Conservation (phyloP, 2,329 filamentous ascomycete genomes). For the Blastomyces silverae region DNA sequence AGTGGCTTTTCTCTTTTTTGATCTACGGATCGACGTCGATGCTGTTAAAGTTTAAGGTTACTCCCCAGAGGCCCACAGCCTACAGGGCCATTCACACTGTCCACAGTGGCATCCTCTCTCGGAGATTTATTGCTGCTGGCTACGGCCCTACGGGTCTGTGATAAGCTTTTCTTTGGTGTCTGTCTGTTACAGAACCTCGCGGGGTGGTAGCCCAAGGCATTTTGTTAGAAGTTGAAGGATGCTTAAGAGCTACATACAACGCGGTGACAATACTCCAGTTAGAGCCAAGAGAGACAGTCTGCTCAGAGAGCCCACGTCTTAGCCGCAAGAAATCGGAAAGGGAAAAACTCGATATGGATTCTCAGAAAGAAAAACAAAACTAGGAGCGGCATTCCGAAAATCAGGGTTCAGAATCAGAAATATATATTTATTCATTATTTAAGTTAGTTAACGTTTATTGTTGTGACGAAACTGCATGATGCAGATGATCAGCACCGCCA, state of each 20-base stretch:
- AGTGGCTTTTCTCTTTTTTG: neutral
- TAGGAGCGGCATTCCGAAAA: neutral
- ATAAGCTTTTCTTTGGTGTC: neutral
- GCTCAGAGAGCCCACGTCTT: neutral
- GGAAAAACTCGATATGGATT: neutral
- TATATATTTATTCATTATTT: neutral
- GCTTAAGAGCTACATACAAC: neutral
- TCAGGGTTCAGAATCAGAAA: neutral
- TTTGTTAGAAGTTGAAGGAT: neutral
- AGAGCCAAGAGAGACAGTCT: neutral
- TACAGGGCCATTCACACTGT: no score
- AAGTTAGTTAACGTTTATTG: neutral
- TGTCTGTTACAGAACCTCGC: neutral
- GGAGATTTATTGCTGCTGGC: neutral
- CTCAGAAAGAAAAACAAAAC: neutral
- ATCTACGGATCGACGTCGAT: slow-evolving; percentile 5
- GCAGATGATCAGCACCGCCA: neutral
- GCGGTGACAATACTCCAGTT: neutral
- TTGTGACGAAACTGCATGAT: slow-evolving; percentile 6
- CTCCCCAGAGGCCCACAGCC: neutral
- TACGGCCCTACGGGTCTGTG: neutral
- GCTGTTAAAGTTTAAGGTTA: neutral
- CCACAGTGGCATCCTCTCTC: neutral
- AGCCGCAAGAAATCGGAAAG: no score
- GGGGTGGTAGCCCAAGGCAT: neutral